Conservation (phyloP, 345 rosid genomes). For the Euphorbia tirucalli region DNA sequence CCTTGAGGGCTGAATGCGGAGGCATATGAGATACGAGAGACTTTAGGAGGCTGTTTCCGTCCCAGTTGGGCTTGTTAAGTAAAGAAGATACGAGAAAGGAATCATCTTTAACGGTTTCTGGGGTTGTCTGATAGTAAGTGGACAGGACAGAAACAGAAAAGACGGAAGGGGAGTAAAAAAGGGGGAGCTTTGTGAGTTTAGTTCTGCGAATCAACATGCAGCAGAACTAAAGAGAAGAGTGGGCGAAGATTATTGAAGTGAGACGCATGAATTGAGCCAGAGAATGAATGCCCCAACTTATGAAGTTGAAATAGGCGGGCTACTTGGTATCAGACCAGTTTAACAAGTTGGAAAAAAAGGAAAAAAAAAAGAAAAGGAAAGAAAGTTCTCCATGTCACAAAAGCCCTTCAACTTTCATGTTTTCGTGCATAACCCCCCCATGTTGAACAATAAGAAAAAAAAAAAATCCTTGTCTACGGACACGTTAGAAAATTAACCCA, state of each 20-base stretch:
- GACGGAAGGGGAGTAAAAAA: slow-evolving; percentile 11
- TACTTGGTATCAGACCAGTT: neutral
- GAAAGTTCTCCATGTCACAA: too few relatives aligned
- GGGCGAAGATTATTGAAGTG: neutral
- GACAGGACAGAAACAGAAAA: neutral
- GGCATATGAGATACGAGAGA: slow-evolving; percentile 44
- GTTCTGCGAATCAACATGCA: slow-evolving; percentile 37
- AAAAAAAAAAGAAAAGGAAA: too few relatives aligned
- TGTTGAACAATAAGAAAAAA: too few relatives aligned
- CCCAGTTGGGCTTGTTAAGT: slow-evolving; percentile 36
- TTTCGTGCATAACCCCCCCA: too few relatives aligned
- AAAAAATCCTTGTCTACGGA: too few relatives aligned
- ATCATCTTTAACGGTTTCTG: slow-evolving; percentile 3
- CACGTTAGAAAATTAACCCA: too few relatives aligned
- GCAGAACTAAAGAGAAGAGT: slow-evolving; percentile 7
- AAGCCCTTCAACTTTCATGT: too few relatives aligned
- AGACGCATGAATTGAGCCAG: neutral
- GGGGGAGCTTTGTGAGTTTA: slow-evolving; percentile 26
- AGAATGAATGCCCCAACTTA: neutral
- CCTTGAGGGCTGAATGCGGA: slow-evolving; percentile 39
- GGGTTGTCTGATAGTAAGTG: neutral
- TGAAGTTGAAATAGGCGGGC: neutral
- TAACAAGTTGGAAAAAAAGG: too few relatives aligned
- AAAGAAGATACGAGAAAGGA: slow-evolving; percentile 24
- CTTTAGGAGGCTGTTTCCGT: slow-evolving; percentile 29